Conservation (phyloP, 1,284 basidiomycete genomes). For the Inonotus hispidus region DNA sequence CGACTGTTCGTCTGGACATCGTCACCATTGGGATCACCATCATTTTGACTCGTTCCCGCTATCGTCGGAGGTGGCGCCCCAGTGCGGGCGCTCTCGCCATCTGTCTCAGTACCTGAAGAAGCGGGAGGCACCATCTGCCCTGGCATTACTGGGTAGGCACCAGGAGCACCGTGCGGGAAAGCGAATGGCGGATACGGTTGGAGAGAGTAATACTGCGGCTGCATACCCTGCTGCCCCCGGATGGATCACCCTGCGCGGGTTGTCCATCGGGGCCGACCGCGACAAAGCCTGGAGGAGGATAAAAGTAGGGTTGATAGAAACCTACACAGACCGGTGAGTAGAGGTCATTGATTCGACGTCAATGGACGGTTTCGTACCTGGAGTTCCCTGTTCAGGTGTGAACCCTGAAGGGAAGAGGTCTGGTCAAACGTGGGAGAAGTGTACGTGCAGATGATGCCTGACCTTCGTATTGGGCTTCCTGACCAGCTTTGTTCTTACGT, state of each 20-base stretch:
- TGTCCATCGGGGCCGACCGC: conserved; percentile 18
- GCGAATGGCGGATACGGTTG: conserved; percentile 16
- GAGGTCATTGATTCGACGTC: neutral
- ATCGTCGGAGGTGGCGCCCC: conserved; percentile 2
- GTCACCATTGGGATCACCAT: neutral
- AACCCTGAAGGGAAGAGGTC: neutral
- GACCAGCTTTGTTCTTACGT: conserved; percentile 50
- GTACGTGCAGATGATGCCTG: neutral
- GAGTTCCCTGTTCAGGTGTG: conserved; percentile 5
- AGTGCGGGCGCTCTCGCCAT: neutral
- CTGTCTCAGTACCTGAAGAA: conserved; percentile 3
- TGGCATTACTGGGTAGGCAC: conserved; percentile 9
- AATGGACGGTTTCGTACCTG: neutral
- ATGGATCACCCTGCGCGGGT: conserved; percentile 12
- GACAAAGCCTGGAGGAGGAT: conserved; percentile 17
- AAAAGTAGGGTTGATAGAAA: conserved; percentile 17
- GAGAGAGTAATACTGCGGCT: conserved; percentile 15
- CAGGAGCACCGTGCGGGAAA: conserved; percentile 7
- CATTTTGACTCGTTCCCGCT: neutral
- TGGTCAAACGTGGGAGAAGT: neutral
- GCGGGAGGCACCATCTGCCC: conserved; percentile 11
- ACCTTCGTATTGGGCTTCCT: conserved; percentile 16
- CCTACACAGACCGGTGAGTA: neutral
- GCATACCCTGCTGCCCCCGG: conserved; percentile 14
- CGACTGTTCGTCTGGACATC: neutral